Base-by-base conservation (phyloP, 495 filamentous ascomycete species). In the Penicillium steckii region DNA sequence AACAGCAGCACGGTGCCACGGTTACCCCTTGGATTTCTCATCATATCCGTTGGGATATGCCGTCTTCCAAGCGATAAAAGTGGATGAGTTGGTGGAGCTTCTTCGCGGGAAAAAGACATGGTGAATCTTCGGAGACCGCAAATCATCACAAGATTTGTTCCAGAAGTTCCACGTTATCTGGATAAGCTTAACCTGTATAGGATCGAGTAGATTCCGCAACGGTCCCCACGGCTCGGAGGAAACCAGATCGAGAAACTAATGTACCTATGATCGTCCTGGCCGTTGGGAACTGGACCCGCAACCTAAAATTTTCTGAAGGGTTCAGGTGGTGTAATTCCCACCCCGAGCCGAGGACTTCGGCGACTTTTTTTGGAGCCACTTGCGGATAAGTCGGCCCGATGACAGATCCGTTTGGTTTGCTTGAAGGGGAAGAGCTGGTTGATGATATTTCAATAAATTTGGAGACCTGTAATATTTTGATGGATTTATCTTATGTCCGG, bases 111-210 rank as follows among this genome's bases (percentile, higher is more conserved):
- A 7, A 23, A 27, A 12, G 24, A 26, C 3, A 23, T 46, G 10
- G 13, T 6, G 5, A 9, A 29, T 50, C n/a, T n/a, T n/a, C n/a
- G 48, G 53, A 43, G 52, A 35, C n/a, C 15, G 21, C 24, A 15
- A n/a, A 30, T 52, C 52, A 37, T 21, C 44, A 47, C 23, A 53
- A 49, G 44, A 26, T 35, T 52, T 51, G 22, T 56, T 57, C 48
- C 37, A 57, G 50, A 53, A 53, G 49, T 49, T 57, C 55, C 35
- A 42, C 9, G 2, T 13, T 21, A 41, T 23, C 38, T 10, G 19
- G 38, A 22, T 41, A 41, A 41, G 38, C 18, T 41, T 41, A 41
- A 41, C 21, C 13, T 21, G 18, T 41, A 41, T 41, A 41, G 38
- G 38, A 23, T 41, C 38, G 38, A 23, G 18, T 41, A 41, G 33